A percentile compares a stretch with the other conserved stretches of the same genome.
Evolutionary conservation across 129 eudicot species (phyloP).

Genomic region (Ambrosia trifida): DNA sequence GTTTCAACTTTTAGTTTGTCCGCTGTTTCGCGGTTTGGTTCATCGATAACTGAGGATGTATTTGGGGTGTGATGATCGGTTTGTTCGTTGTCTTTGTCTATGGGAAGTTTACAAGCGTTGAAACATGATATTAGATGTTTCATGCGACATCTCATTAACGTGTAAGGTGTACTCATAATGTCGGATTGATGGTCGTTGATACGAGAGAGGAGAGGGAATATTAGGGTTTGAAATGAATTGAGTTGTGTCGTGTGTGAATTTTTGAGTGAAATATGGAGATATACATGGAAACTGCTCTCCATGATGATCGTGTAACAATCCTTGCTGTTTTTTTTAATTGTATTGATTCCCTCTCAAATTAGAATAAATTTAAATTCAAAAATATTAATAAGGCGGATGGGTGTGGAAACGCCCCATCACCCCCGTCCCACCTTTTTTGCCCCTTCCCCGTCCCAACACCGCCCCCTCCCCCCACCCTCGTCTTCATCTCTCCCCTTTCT

Average conservation of each 20-base stretch:
- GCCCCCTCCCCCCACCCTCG: no score
- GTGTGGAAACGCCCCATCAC: no score
- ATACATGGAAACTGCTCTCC: slow-evolving; percentile 38
- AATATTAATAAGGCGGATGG: no score
- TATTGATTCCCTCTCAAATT: neutral
- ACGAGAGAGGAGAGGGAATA: slow-evolving; percentile 25
- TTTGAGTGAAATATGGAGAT: slow-evolving; percentile 38
- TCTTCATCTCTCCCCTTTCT: no score
- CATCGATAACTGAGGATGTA: neutral
- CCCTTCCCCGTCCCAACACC: no score
- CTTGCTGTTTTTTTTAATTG: slow-evolving; percentile 10
- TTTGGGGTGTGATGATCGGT: slow-evolving; percentile 6
- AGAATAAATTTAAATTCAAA: neutral
- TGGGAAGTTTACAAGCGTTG: slow-evolving; percentile 45
- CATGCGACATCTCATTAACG: slow-evolving; percentile 48
- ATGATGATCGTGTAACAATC: slow-evolving; percentile 24
- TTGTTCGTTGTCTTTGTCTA: slow-evolving; percentile 34
- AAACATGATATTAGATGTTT: slow-evolving; percentile 57
- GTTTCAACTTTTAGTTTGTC: slow-evolving; percentile 22
- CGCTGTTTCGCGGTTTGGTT: slow-evolving; percentile 13
- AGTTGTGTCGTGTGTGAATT: slow-evolving; percentile 16
- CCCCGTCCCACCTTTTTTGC: no score
- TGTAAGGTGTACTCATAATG: slow-evolving; percentile 42
- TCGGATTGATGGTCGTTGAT: neutral
- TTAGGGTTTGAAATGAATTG: slow-evolving; percentile 30